Evolutionary conservation across 768 basidiomycete genomes (phyloP), one percentile per base, ranked within the genome.

Genomic region (Rhizopogon rudus): DNA sequence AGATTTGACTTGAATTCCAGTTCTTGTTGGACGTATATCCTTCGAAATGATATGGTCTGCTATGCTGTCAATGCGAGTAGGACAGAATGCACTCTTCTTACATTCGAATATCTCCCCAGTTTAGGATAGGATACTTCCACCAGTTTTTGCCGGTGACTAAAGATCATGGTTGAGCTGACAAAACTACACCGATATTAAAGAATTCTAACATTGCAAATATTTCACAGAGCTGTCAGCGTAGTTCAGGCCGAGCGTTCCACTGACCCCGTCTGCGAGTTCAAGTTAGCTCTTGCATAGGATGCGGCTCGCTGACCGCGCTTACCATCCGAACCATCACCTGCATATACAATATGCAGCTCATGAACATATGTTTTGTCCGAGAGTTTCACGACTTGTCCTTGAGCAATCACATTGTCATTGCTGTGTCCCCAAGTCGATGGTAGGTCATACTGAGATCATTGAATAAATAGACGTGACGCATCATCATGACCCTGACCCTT

Each of bases 321-420:
- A 73, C 76, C 56, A n/a, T 68, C 63, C 1, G 43, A 54, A 6
- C 70, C 71, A 45, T 77, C 77, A 25, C 75, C 77, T 20, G 77
- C 70, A 58, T 81, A 81, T 10, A 81, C 57, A 49, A 80, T 67
- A 54, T 81, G 78, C 25, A 82, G 61, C 55, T 81, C 72, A 55
- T 81, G 81, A 1, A 73, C 68, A 56, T 64, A 71, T 0, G 70
- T 72, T n/a, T 67, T 62, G 0, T 63, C 51, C 7, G 62, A 52
- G 17, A 77, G 63, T 6, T 65, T 55, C 12, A 82, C 49, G 4
- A 73, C 63, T 55, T 82, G 81, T 2, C 72, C 71, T 6, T 72
- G 56, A 14, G 77, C 70, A 29, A 81, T 61, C 25, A 79, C 65
- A 53, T 82, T 82, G 57, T 82, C 80, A 16, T 66, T 41, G 7